These are phyloP conservation scores for Roridomyces roridus DNA, from an alignment of 768 basidiomycete species.

Conservation along the genomic window DNA sequence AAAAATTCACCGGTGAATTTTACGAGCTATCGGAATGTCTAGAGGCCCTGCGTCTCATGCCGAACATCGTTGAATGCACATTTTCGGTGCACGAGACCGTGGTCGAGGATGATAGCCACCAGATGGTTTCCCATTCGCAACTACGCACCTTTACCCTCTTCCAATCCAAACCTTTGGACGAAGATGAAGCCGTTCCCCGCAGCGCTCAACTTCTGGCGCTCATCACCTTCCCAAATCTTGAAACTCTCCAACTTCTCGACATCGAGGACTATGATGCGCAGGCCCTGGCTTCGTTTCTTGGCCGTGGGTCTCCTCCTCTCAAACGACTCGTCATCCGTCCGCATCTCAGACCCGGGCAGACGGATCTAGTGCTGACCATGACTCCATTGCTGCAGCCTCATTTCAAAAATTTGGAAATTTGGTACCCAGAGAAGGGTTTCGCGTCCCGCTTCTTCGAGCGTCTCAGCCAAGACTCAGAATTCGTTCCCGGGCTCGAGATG, in stretches of 20 bases:
- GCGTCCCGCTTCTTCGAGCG: background rate
- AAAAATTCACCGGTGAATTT: conserved; percentile 8
- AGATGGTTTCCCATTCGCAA: background rate
- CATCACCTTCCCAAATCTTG: background rate
- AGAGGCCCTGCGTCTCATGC: background rate
- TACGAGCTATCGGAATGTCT: background rate
- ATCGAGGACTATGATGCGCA: too few species aligned
- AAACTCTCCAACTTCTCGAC: too few species aligned
- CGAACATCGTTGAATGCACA: background rate
- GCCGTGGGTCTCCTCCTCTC: too few species aligned
- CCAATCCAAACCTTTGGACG: background rate
- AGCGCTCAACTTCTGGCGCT: background rate
- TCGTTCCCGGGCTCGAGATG: background rate
- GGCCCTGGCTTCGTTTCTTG: too few species aligned
- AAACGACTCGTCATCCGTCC: too few species aligned
- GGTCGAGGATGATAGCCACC: background rate
- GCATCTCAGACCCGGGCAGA: too few species aligned
- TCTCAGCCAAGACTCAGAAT: background rate
- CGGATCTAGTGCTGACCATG: too few species aligned
- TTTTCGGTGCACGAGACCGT: background rate
- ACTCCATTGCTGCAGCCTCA: too few species aligned
- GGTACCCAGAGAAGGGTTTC: background rate
- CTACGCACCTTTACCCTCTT: conserved; percentile 4
- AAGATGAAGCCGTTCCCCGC: too few species aligned
- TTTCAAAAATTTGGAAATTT: conserved; percentile 5